Percentiles rank a stretch among this genome's conserved stretches.
These are phyloP conservation scores for Geotrichum citri-aurantii DNA, from an alignment of 1,139 yeast genomes.

Conservation along the genomic window DNA sequence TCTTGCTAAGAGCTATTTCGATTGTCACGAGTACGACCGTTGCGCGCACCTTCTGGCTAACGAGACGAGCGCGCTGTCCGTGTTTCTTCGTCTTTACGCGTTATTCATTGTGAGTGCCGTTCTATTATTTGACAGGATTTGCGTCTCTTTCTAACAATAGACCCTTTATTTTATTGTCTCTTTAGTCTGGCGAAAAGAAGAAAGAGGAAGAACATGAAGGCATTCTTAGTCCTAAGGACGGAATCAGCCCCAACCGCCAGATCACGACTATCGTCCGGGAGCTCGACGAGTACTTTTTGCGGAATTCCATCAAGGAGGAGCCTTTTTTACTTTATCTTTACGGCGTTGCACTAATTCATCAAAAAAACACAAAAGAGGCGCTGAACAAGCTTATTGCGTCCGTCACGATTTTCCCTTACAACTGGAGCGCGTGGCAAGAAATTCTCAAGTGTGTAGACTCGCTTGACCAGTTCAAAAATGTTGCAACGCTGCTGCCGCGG, in stretches of 20 bases:
- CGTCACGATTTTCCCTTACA: constrained; percentile 61
- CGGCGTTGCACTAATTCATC: constrained; percentile 56
- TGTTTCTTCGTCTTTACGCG: constrained; percentile 65
- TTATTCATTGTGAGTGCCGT: constrained; percentile 41
- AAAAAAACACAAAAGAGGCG: constrained; percentile 56
- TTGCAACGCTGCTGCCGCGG: constrained; percentile 24
- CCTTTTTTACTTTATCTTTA: constrained; percentile 63
- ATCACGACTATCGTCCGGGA: constrained; percentile 33
- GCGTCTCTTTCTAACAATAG: neutral
- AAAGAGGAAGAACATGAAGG: constrained; percentile 72
- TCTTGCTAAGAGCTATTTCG: constrained; percentile 71
- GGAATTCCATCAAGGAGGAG: constrained; percentile 32
- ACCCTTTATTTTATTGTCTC: neutral
- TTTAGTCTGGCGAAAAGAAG: constrained; percentile 60
- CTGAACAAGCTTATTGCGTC: constrained; percentile 55
- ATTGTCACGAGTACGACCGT: constrained; percentile 79
- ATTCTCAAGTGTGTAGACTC: constrained; percentile 58
- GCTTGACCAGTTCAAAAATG: constrained; percentile 42
- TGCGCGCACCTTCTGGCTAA: constrained; percentile 56
- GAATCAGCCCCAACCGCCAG: constrained; percentile 34
- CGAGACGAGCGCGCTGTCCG: constrained; percentile 45
- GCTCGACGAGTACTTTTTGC: constrained; percentile 24
- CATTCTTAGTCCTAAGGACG: constrained; percentile 45
- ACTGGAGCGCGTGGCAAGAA: constrained; percentile 95
- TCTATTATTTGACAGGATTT: neutral